These are phyloP conservation scores for Aquilaria agallochum DNA, from an alignment of 441 rosid species.

Conservation along the genomic window DNA sequence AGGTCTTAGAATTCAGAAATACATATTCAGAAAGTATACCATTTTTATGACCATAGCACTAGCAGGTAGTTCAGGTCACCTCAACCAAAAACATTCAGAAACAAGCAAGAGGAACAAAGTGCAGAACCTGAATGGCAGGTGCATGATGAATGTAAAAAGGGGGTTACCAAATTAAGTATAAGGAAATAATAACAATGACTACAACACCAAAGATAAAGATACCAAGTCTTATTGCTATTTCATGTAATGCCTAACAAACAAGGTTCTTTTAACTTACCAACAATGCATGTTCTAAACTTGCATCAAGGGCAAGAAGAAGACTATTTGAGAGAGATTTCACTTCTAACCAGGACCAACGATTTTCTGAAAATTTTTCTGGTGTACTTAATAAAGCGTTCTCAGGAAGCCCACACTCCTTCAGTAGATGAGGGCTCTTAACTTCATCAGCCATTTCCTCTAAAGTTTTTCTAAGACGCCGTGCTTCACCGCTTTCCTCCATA, in stretches of 20 bases:
- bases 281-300: conserved; percentile 94
- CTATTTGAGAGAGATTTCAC: conserved; percentile 79
- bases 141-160: too few species aligned
- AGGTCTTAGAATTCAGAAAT: too few species aligned
- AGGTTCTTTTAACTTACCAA: conserved; percentile 58
- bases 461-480: conserved; percentile 82
- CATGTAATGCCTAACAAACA: not conserved
- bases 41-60: too few species aligned
- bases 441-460: conserved; percentile 97
- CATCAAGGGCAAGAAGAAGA: conserved; percentile 95
- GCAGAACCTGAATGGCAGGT: too few species aligned
- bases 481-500: conserved; percentile 98
- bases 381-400: conserved; percentile 55
- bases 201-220: too few species aligned
- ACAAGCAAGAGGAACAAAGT: too few species aligned
- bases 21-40: too few species aligned
- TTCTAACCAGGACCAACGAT: conserved; percentile 89
- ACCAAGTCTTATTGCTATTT: too few species aligned
- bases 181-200: too few species aligned
- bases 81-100: too few species aligned
- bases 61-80: too few species aligned
- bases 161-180: too few species aligned
- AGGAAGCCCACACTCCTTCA: conserved; percentile 84
- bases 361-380: conserved; percentile 60
- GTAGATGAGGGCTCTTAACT: conserved; percentile 51